Evolutionary conservation across 2,329 filamentous ascomycete genomes (phyloP).

Genomic region (Hypomyces rosellus): DNA sequence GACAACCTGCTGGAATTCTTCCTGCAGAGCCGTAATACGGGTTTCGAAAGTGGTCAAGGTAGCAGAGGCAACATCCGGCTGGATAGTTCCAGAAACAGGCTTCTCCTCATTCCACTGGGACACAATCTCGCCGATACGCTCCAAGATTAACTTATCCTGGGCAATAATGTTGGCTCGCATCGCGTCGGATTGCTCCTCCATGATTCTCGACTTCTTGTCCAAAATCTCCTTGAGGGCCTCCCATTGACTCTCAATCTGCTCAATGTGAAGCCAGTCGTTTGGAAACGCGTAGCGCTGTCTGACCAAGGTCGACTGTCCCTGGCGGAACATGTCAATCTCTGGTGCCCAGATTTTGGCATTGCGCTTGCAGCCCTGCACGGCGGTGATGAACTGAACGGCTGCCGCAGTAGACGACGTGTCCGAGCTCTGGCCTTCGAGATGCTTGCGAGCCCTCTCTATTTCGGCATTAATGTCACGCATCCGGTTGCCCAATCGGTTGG

Average conservation of each 20-base stretch:
- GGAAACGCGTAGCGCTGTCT: conserved; percentile 93
- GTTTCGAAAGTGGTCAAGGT: conserved; percentile 78
- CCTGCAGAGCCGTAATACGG: conserved; percentile 76
- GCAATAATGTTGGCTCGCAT: conserved; percentile 90
- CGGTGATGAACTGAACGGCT: conserved; percentile 96
- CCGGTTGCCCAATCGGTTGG: conserved; percentile 75
- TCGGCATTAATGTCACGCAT: conserved; percentile 92
- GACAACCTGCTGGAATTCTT: conserved; percentile 86
- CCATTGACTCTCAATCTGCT: conserved; percentile 97
- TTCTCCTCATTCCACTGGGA: conserved; percentile 93
- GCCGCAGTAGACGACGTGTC: conserved; percentile 94
- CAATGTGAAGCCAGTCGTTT: conserved; percentile 88
- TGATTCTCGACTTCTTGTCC: conserved; percentile 86
- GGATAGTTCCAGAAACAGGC: conserved; percentile 89
- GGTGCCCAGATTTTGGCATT: conserved; percentile 92
- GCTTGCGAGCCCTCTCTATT: conserved; percentile 81
- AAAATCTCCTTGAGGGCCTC: conserved; percentile 87
- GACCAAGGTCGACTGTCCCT: conserved; percentile 86
- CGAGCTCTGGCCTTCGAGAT: conserved; percentile 85
- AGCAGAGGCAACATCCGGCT: conserved; percentile 78
- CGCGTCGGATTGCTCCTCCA: conserved; percentile 93
- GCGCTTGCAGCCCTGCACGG: conserved; percentile 91
- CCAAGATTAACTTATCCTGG: conserved; percentile 84
- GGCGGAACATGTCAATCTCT: conserved; percentile 91
- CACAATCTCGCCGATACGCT: conserved; percentile 81